These are phyloP conservation scores for Vairimorpha ceranae DNA, from an alignment of 371 early-diverging fungal species.

Conservation along the genomic window DNA sequence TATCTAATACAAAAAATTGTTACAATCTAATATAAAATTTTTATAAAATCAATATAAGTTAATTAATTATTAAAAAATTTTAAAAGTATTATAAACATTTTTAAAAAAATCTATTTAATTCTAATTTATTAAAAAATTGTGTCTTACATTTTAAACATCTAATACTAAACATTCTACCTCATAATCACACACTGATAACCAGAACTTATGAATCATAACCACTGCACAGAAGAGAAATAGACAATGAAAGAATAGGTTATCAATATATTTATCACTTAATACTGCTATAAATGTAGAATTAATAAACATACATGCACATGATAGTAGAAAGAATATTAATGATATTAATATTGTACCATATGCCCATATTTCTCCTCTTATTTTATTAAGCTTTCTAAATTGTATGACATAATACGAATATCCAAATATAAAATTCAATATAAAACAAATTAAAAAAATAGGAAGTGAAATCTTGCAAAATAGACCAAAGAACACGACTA, in stretches of 20 bases:
- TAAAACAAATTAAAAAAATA: conserved; percentile 6
- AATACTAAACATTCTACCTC: conserved; percentile 53
- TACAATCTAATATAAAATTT: no score
- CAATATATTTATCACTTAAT: conserved; percentile 50
- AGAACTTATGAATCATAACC: conserved; percentile 59
- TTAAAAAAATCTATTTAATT: no score
- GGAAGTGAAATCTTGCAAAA: neutral
- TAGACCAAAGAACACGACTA: conserved; percentile 20
- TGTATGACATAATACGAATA: conserved; percentile 40
- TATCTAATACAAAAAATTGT: no score
- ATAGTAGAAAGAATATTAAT: conserved; percentile 25
- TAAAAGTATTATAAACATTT: no score
- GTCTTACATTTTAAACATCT: conserved; percentile 10
- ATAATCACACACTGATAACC: conserved; percentile 55
- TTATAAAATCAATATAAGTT: no score
- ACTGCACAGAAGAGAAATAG: conserved; percentile 45
- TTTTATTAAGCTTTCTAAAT: conserved; percentile 33
- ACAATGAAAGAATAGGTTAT: conserved; percentile 50
- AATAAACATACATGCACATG: conserved; percentile 20
- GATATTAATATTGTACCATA: conserved; percentile 50
- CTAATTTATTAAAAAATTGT: no score
- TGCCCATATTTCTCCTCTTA: conserved; percentile 54
- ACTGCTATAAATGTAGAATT: conserved; percentile 32
- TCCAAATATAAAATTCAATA: conserved; percentile 27
- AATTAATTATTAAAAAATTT: no score